These are phyloP conservation scores for Chalciporus piperatus DNA, from an alignment of 768 basidiomycete species.

Conservation along the genomic window DNA sequence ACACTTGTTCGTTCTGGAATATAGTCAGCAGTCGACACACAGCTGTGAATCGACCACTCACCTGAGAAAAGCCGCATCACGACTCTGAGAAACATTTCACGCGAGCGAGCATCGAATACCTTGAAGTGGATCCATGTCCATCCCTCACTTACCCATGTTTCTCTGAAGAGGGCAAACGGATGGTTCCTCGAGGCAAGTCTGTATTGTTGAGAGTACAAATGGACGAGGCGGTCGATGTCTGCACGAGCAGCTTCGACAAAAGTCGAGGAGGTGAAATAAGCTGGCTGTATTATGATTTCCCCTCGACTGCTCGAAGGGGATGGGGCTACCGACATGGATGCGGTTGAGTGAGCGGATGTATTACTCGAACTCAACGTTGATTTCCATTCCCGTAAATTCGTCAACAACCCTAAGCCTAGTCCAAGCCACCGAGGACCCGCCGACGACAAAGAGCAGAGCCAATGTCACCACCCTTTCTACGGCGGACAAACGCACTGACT, in stretches of 20 bases:
- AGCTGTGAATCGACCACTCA: constrained; percentile 30
- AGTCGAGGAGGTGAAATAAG: constrained; percentile 75
- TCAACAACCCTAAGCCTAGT: constrained; percentile 5
- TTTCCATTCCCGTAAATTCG: constrained; percentile 22
- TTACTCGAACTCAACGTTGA: too few relatives aligned
- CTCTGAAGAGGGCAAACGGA: constrained; percentile 73
- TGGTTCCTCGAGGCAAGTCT: constrained; percentile 23
- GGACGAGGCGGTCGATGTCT: constrained; percentile 57
- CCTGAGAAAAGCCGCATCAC: constrained; percentile 67
- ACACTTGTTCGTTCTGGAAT: constrained; percentile 51
- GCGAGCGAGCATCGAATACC: constrained; percentile 63
- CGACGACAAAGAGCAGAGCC: not conserved
- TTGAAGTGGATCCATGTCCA: constrained; percentile 80
- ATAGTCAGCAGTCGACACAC: not conserved
- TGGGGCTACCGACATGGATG: constrained; percentile 44
- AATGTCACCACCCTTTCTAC: constrained; percentile 42
- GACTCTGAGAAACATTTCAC: constrained; percentile 59
- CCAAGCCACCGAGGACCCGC: not conserved
- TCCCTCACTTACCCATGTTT: constrained; percentile 60
- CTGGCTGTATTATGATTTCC: constrained; percentile 63
- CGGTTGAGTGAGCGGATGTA: too few relatives aligned
- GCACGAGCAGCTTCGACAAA: constrained; percentile 64
- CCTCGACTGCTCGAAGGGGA: constrained; percentile 60
- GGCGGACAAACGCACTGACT: constrained; percentile 45
- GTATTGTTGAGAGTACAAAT: constrained; percentile 52